Evolutionary conservation across 2,329 filamentous ascomycete genomes (phyloP), one percentile per base, ranked within the genome.

Genomic region (Nemania bipapillata): DNA sequence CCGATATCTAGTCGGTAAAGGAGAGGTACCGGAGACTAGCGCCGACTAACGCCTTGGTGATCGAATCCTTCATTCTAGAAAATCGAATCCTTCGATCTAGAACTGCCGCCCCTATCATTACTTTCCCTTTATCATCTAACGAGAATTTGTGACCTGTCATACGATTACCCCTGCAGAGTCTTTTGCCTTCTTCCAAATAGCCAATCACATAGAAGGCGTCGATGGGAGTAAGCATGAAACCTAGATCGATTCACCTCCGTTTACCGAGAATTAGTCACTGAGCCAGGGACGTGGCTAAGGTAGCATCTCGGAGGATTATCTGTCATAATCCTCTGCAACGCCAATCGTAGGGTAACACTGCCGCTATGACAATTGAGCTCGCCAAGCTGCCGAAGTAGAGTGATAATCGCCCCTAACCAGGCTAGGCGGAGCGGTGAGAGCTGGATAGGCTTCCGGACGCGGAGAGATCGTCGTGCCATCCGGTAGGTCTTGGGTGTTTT

Each of bases 51-150:
- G 40, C 40, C n/a, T 45, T 17, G 40, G 40, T 45, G 40, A n/a
- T 45, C 40, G 17, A 45, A 45, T 45, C 40, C 40, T 45, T 45
- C 40, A 45, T 45, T 45, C 40, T 45, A 45, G 40, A 45, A 45
- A 45, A 20, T 17, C 15, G 40, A 45, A 45, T 45, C 40, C 40
- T 45, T 45, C 40, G 17, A 45, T 45, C 40, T 45, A 45, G 40
- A 45, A 45, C 40, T 45, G n/a, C 40, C 17, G 20, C 17, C 17
- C 17, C 17, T 17, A 45, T 45, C 17, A n/a, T 20, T 17, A 17
- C 40, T 8, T 45, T 45, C 17, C 40, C 9, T 45, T 45, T 45
- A n/a, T 45, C 40, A 45, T 17, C 6, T 4, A 45, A 45, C 40
- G 15, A 17, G 40, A 45, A n/a, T 45, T 20, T 5, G 15, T 45